Evolutionary conservation across 2,329 filamentous ascomycete genomes (phyloP).

Genomic region (Aspergillus neoniger): DNA sequence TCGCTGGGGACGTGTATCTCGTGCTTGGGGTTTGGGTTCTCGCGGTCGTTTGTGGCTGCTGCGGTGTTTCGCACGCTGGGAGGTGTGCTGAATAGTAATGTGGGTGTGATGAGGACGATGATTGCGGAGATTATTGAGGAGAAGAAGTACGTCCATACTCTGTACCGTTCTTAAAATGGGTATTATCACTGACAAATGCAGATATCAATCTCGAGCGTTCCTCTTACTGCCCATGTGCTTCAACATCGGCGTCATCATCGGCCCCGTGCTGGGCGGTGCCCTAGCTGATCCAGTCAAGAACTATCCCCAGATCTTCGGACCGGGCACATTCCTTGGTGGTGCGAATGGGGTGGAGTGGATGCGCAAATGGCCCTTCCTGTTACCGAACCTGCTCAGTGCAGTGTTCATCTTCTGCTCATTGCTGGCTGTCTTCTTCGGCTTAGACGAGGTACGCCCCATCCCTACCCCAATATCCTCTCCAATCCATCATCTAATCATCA

Average conservation of each 20-base stretch:
- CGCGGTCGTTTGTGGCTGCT: conserved; percentile 62
- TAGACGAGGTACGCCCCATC: conserved; percentile 60
- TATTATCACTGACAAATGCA: conserved; percentile 16
- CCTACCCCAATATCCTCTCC: rapidly evolving
- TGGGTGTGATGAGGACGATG: conserved; percentile 74
- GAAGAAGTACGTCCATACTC: conserved; percentile 55
- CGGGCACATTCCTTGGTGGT: conserved; percentile 58
- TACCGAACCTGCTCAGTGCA: conserved; percentile 69
- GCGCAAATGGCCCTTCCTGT: conserved; percentile 65
- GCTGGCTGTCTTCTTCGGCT: conserved; percentile 60
- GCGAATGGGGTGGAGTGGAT: conserved; percentile 64
- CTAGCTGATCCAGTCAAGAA: conserved; percentile 66
- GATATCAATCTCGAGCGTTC: conserved; percentile 57
- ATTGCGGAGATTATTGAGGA: conserved; percentile 71
- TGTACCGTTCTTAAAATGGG: too few relatives aligned
- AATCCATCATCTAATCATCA: too few relatives aligned
- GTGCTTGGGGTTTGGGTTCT: conserved; percentile 69
- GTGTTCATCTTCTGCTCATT: conserved; percentile 60
- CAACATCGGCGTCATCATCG: conserved; percentile 65
- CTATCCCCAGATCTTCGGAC: conserved; percentile 65
- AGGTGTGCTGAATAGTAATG: conserved; percentile 70
- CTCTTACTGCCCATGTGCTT: conserved; percentile 68
- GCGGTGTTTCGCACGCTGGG: conserved; percentile 67
- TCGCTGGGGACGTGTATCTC: conserved; percentile 68
- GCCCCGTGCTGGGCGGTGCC: conserved; percentile 63